Evolutionary conservation across 805 yeast species (phyloP).

Genomic region (Cyberlindnera americana): DNA sequence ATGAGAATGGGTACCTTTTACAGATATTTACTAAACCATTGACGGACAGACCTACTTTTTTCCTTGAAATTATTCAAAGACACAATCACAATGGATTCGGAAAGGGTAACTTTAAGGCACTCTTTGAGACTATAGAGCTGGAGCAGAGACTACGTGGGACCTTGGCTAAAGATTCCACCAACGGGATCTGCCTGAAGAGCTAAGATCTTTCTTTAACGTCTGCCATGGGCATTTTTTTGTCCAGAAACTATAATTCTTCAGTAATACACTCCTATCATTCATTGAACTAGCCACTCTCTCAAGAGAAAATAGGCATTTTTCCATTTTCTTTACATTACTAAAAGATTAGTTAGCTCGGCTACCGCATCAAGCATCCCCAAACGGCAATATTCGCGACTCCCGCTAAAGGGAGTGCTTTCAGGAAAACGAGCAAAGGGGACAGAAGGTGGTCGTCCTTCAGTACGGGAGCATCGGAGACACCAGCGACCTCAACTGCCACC

Average conservation of each 20-base stretch:
- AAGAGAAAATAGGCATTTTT: too few relatives aligned
- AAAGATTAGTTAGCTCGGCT: too few relatives aligned
- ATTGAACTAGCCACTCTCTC: too few relatives aligned
- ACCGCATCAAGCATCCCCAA: too few relatives aligned
- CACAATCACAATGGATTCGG: constrained; percentile 83
- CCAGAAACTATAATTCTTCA: too few relatives aligned
- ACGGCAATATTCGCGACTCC: constrained; percentile 9
- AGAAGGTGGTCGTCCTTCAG: neutral
- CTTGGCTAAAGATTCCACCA: constrained; percentile 20
- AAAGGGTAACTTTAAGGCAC: constrained; percentile 80
- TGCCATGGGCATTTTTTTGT: too few relatives aligned
- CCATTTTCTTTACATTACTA: too few relatives aligned
- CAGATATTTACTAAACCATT: constrained; percentile 79
- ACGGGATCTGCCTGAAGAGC: neutral
- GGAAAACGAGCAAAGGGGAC: constrained; percentile 4
- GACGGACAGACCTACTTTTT: constrained; percentile 76
- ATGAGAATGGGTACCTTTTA: constrained; percentile 68
- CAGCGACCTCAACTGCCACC: too few relatives aligned
- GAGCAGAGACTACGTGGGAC: constrained; percentile 75
- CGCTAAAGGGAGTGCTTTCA: too few relatives aligned
- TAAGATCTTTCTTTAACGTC: too few relatives aligned
- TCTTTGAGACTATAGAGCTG: constrained; percentile 76
- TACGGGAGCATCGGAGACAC: neutral
- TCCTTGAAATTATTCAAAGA: constrained; percentile 78
- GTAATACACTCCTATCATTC: too few relatives aligned